phyloP scores from a whole-genome alignment of 2,329 filamentous ascomycete genomes.

The Pseudogymnoascus sp. region DNA sequence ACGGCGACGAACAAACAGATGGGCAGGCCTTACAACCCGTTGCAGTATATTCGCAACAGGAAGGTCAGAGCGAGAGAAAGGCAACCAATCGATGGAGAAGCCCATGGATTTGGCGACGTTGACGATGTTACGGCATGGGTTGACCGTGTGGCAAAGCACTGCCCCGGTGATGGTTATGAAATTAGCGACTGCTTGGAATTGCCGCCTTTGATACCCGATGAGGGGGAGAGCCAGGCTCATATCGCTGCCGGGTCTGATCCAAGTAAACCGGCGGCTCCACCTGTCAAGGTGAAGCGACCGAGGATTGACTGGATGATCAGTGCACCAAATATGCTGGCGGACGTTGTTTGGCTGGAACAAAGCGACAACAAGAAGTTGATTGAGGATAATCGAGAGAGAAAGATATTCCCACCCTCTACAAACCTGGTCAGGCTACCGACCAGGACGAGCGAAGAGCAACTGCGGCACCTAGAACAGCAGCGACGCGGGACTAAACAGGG shows the following conservation, averaged over 20 bases:
- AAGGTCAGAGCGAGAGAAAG: conserved; percentile 76
- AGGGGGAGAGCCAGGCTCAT: background rate
- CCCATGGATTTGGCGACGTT: conserved; percentile 70
- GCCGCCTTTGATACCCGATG: conserved; percentile 31
- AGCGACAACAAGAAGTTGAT: conserved; percentile 71
- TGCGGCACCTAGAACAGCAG: background rate
- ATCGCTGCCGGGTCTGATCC: conserved; percentile 19
- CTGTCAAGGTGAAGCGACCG: conserved; percentile 58
- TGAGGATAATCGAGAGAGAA: conserved; percentile 69
- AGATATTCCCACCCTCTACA: conserved; percentile 53
- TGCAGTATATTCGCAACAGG: conserved; percentile 87
- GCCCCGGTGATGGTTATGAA: conserved; percentile 19
- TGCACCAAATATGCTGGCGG: conserved; percentile 79
- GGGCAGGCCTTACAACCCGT: conserved; percentile 76
- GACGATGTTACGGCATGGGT: conserved; percentile 70
- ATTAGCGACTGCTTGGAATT: conserved; percentile 33
- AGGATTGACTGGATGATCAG: conserved; percentile 79
- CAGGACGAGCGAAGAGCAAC: background rate
- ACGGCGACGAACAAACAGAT: conserved; percentile 35
- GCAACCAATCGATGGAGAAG: conserved; percentile 63
- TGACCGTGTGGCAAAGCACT: conserved; percentile 45
- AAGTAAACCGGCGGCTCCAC: conserved; percentile 22
- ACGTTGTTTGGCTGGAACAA: conserved; percentile 85
- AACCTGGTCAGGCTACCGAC: conserved; percentile 16
- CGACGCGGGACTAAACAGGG: background rate